Percentiles rank a stretch among this genome's conserved stretches.
Evolutionary conservation across 1,139 yeast genomes (phyloP).

Genomic region (Suhomyces guaymorum): DNA sequence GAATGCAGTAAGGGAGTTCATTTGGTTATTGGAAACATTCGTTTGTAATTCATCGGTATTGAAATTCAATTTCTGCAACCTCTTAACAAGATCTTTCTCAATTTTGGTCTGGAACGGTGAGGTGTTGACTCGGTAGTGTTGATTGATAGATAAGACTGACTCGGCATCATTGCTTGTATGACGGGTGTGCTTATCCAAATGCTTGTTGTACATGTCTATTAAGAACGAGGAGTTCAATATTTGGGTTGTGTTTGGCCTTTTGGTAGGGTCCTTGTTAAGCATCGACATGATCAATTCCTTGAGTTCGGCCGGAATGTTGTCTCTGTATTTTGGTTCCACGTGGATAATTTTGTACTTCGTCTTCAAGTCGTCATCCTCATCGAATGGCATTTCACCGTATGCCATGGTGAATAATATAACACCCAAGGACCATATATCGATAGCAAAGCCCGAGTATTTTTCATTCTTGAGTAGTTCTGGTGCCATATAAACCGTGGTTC

Average conservation of each 20-base stretch:
- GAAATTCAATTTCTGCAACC: constrained; percentile 63
- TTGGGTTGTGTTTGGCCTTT: constrained; percentile 61
- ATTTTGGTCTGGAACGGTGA: constrained; percentile 57
- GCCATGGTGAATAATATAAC: constrained; percentile 87
- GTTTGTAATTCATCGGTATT: constrained; percentile 64
- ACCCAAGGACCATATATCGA: constrained; percentile 93
- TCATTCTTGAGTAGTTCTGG: constrained; percentile 77
- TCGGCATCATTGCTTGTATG: constrained; percentile 33
- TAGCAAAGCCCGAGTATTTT: constrained; percentile 77
- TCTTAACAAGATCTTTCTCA: constrained; percentile 67
- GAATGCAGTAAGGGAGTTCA: constrained; percentile 81
- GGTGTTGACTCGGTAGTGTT: constrained; percentile 35
- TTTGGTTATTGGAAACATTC: constrained; percentile 60
- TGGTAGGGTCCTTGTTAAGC: constrained; percentile 64
- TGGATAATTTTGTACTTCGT: constrained; percentile 63
- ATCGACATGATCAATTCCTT: constrained; percentile 54
- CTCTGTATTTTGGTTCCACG: constrained; percentile 60
- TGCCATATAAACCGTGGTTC: constrained; percentile 95
- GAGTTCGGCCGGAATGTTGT: constrained; percentile 43
- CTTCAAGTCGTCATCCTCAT: constrained; percentile 71
- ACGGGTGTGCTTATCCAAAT: constrained; percentile 31
- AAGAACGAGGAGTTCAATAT: constrained; percentile 66
- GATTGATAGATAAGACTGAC: constrained; percentile 43
- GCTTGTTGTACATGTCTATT: constrained; percentile 37
- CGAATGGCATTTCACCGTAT: constrained; percentile 90